Evolutionary conservation across 2,329 filamentous ascomycete genomes (phyloP).

Genomic region (Pestalotiopsis sp.): DNA sequence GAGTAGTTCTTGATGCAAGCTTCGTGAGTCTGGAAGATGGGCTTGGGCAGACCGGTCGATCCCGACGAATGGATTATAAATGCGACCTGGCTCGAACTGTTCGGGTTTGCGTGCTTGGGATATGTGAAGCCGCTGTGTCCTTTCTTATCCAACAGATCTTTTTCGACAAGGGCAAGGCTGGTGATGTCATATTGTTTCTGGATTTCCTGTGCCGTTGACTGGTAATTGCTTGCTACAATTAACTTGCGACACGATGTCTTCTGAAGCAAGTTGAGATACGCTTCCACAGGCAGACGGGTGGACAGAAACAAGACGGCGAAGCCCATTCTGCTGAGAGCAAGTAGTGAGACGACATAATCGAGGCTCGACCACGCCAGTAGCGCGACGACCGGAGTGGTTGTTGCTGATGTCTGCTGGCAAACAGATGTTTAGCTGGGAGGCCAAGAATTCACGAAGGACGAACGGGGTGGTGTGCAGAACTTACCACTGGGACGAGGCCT

Average conservation of each 20-base stretch:
- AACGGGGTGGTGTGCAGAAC: neutral
- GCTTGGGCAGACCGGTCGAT: slow-evolving; percentile 49
- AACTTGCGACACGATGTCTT: slow-evolving; percentile 36
- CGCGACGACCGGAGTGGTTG: slow-evolving; percentile 32
- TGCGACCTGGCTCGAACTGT: slow-evolving; percentile 27
- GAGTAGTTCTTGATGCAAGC: slow-evolving; percentile 3
- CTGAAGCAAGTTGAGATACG: slow-evolving; percentile 41
- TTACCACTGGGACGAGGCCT: neutral
- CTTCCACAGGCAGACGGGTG: slow-evolving; percentile 40
- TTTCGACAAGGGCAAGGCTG: slow-evolving; percentile 22
- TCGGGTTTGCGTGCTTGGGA: slow-evolving; percentile 15
- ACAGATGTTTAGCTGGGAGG: neutral
- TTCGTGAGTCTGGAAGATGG: slow-evolving; percentile 26
- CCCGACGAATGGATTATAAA: slow-evolving; percentile 51
- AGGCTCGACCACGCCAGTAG: slow-evolving; percentile 43
- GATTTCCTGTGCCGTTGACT: slow-evolving; percentile 33
- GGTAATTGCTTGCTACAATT: slow-evolving; percentile 37
- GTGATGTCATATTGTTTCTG: slow-evolving; percentile 24
- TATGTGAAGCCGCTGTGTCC: neutral
- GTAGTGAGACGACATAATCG: slow-evolving; percentile 43
- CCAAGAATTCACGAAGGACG: neutral
- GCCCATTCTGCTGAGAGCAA: slow-evolving; percentile 46
- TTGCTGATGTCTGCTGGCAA: neutral
- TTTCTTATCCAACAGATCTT: slow-evolving; percentile 17
- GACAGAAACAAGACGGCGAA: slow-evolving; percentile 46